phyloP scores from a whole-genome alignment of 2,329 filamentous ascomycete species.

The Fusarium chaquense region DNA sequence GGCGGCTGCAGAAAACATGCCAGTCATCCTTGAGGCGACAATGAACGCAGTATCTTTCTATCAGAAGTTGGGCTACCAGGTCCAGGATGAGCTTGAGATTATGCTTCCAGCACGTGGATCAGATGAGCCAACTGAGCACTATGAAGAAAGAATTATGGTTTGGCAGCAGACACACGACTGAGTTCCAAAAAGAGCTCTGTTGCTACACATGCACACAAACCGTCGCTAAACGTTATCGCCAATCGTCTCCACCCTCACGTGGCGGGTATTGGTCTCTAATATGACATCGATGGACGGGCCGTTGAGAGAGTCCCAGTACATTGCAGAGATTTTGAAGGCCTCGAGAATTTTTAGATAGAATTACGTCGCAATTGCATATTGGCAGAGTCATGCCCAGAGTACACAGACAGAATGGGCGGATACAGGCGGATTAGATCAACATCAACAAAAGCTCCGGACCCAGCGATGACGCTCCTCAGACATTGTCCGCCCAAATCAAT shows the following conservation, averaged over 20 bases:
- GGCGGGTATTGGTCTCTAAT: conserved; percentile 22
- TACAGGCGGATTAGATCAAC: conserved; percentile 26
- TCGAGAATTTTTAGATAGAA: not conserved
- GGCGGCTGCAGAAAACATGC: conserved; percentile 50
- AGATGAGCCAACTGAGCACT: conserved; percentile 49
- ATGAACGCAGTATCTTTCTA: conserved; percentile 55
- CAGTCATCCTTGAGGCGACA: conserved; percentile 56
- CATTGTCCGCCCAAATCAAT: conserved; percentile 10
- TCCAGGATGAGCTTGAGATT: conserved; percentile 51
- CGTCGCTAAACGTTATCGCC: conserved; percentile 25
- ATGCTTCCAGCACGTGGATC: conserved; percentile 49
- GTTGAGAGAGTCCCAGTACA: conserved; percentile 16
- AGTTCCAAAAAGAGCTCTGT: not conserved
- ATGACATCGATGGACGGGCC: conserved; percentile 28
- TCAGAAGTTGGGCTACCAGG: conserved; percentile 53
- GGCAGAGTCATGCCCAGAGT: conserved; percentile 9
- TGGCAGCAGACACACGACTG: conserved; percentile 40
- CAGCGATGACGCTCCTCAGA: conserved; percentile 40
- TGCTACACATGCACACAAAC: conserved; percentile 1
- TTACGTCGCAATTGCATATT: not conserved
- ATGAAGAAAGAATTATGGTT: conserved; percentile 53
- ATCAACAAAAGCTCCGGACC: conserved; percentile 20
- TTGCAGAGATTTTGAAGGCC: not conserved
- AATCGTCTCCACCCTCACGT: conserved; percentile 46
- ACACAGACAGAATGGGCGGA: not conserved